Conservation (phyloP, 345 rosid genomes). For the Cardamine resedifolia region DNA sequence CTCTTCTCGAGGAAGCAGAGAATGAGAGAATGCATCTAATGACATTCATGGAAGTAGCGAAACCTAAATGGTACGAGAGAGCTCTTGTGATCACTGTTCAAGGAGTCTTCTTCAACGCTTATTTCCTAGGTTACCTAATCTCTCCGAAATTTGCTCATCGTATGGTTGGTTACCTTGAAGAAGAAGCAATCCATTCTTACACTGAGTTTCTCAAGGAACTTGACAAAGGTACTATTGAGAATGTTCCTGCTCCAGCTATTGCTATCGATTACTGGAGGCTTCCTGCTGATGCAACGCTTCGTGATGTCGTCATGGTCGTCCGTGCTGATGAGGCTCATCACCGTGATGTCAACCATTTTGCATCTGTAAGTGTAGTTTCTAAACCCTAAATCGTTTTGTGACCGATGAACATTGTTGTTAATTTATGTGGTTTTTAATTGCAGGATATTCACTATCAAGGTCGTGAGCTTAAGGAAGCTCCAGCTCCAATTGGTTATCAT, state of each 20-base stretch:
- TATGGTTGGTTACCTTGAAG: constrained; percentile 78
- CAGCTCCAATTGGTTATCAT: constrained; percentile 72
- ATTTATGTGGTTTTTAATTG: background rate
- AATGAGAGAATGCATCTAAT: constrained; percentile 88
- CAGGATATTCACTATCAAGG: constrained; percentile 77
- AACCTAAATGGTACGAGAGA: constrained; percentile 79
- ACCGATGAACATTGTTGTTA: constrained; percentile 2
- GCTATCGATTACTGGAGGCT: constrained; percentile 83
- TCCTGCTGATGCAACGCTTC: constrained; percentile 54
- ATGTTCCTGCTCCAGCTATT: constrained; percentile 80
- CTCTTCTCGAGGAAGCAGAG: constrained; percentile 80
- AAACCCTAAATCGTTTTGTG: background rate
- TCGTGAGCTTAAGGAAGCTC: constrained; percentile 60
- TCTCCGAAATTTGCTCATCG: constrained; percentile 85
- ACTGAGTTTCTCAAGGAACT: constrained; percentile 78
- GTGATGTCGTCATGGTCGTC: constrained; percentile 66
- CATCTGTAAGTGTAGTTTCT: constrained; percentile 49
- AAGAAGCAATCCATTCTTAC: constrained; percentile 82
- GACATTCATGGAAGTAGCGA: constrained; percentile 81
- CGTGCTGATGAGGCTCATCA: constrained; percentile 87
- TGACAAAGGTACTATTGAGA: constrained; percentile 71
- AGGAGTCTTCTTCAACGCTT: constrained; percentile 77
- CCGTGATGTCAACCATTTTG: constrained; percentile 83
- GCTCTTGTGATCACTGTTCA: constrained; percentile 70
- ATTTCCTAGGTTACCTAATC: constrained; percentile 62